Evolutionary conservation across 768 basidiomycete genomes (phyloP).

Genomic region (Steccherinum ochraceum): DNA sequence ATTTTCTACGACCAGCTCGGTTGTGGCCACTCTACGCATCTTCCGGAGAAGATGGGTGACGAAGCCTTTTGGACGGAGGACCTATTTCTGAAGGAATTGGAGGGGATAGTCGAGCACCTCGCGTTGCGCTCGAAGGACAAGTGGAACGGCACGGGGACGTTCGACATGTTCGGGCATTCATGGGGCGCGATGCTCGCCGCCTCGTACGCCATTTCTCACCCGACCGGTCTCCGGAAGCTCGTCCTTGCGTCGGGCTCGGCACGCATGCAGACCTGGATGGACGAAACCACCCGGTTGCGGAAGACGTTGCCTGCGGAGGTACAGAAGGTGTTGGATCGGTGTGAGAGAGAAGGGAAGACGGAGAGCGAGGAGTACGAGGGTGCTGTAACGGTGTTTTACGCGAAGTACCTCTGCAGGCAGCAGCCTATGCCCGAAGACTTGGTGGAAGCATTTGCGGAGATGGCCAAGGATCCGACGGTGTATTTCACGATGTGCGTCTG

Average conservation of each 20-base stretch:
- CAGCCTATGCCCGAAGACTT: constrained; percentile 25
- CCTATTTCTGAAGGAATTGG: constrained; percentile 47
- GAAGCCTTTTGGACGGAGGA: constrained; percentile 45
- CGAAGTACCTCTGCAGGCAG: constrained; percentile 20
- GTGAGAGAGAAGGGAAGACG: constrained; percentile 25
- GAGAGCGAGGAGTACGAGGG: constrained; percentile 26
- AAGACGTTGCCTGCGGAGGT: constrained; percentile 25
- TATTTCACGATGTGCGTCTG: constrained; percentile 27
- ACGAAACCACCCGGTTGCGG: constrained; percentile 19
- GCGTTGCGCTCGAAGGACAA: too few relatives aligned
- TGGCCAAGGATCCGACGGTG: constrained; percentile 30
- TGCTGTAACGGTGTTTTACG: constrained; percentile 22
- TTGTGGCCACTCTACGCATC: constrained; percentile 46
- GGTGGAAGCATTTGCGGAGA: constrained; percentile 14
- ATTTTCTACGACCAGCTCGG: constrained; percentile 52
- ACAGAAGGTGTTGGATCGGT: constrained; percentile 22
- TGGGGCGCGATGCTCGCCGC: constrained; percentile 42
- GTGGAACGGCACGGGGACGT: constrained; percentile 26
- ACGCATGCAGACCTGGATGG: constrained; percentile 23
- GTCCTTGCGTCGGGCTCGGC: constrained; percentile 23
- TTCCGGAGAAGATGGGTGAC: constrained; percentile 34
- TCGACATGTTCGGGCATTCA: constrained; percentile 37
- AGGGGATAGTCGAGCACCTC: constrained; percentile 35
- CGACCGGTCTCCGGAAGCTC: constrained; percentile 25
- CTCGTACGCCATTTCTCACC: constrained; percentile 15